phyloP scores from a whole-genome alignment of 2,329 filamentous ascomycete genomes.

The Clonostachys rhizophaga region DNA sequence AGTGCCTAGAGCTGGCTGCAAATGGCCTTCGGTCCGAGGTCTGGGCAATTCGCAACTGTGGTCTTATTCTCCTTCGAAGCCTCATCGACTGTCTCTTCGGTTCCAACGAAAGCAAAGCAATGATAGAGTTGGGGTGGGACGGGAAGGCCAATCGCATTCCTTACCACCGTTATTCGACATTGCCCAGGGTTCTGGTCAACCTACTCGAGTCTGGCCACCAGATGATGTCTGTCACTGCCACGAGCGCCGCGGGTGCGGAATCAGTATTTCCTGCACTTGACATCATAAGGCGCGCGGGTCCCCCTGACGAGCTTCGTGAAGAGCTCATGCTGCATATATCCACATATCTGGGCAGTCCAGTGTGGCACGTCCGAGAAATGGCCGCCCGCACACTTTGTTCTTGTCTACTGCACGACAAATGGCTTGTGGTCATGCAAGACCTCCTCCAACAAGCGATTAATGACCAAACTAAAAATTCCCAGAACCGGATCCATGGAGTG shows the following conservation, averaged over 20 bases:
- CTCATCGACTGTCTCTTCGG: constrained; percentile 77
- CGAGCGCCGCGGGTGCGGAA: constrained; percentile 44
- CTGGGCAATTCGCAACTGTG: constrained; percentile 94
- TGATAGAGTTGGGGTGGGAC: constrained; percentile 59
- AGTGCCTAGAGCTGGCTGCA: constrained; percentile 74
- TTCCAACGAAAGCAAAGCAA: constrained; percentile 64
- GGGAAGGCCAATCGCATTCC: constrained; percentile 61
- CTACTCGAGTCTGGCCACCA: constrained; percentile 52
- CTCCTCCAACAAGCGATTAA: constrained; percentile 25
- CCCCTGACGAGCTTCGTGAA: constrained; percentile 51
- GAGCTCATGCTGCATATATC: constrained; percentile 55
- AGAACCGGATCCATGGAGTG: constrained; percentile 55
- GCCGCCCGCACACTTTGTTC: constrained; percentile 69
- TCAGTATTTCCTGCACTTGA: constrained; percentile 81
- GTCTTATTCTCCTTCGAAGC: constrained; percentile 81
- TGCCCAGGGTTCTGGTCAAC: constrained; percentile 59
- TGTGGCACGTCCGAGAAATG: constrained; percentile 81
- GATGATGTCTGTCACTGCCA: constrained; percentile 30
- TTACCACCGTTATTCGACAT: constrained; percentile 62
- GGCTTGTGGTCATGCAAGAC: constrained; percentile 33
- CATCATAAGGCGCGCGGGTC: constrained; percentile 67
- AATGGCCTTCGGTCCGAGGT: constrained; percentile 73
- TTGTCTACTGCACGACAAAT: constrained; percentile 48
- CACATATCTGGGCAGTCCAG: constrained; percentile 59
- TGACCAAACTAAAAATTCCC: constrained; percentile 16